Base-by-base conservation (phyloP, 345 rosid genomes). In the Streptanthus diversifolius region DNA sequence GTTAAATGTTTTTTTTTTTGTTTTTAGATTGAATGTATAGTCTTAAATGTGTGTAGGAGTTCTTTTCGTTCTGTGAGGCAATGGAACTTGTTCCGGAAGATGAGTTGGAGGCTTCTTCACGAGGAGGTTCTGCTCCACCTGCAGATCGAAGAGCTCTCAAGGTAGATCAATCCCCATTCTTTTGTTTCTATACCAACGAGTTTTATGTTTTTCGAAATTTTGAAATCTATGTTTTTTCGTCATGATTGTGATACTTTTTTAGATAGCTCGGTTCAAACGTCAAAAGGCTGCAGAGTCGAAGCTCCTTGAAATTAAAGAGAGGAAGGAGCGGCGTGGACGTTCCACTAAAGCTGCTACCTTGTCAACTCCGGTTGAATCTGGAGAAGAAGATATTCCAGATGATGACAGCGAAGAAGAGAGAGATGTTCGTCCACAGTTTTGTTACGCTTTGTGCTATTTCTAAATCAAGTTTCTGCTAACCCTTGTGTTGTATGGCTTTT, bases 321-420 rank as follows among this genome's bases (percentile, higher is more conserved):
- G 86, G 78, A 95, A 88, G 79, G 98, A 92, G 82, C 75, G 93
- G 30, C 87, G 89, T 48, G 85, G 91, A 30, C 87, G 91, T 66
- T 90, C 99, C 60, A 84, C 80, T 13, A 88, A 70, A 74, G 99
- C 96, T 48, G 70, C 91, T 68, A 83, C 97, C 48, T 62, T 90
- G 62, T 91, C 98, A 1, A 73, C 97, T 66, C 99, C 92, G 1
- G 82, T 87, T 80, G 96, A 88, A 83, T 71, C 81, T 21, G 97
- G 91, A 41, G 98, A 95, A 75, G 99, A 95, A 64, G 93, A 91
- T 68, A 56, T 80, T 33, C 74, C 87, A 49, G 96, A 92, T 80
- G 98, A 90, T n/a, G 98, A 92, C 71, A 82, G 91, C 32, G 99
- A 95, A 85, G 98, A 95, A 77, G 98, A 95, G 72, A 83, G 99